Evolutionary conservation across 495 filamentous ascomycete genomes (phyloP).

Genomic region (Trypethelium eluteriae): DNA sequence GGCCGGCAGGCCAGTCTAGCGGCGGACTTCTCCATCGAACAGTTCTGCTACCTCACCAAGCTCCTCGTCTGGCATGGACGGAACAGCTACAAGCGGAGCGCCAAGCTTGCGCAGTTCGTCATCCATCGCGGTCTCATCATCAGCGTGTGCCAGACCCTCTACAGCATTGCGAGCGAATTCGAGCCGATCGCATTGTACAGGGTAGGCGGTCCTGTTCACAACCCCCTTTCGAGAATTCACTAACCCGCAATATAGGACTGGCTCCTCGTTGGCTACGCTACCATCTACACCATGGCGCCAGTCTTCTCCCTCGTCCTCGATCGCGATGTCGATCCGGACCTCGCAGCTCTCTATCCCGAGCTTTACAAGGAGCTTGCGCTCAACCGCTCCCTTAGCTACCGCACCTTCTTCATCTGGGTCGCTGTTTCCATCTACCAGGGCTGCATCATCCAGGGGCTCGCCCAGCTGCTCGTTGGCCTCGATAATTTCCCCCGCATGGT

Average conservation of each 20-base stretch:
- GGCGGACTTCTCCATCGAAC: conserved; percentile 90
- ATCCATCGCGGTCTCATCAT: conserved; percentile 97
- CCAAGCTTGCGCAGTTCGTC: conserved; percentile 95
- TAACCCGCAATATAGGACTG: conserved; percentile 54
- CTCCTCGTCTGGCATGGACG: conserved; percentile 96
- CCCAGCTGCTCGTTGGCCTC: conserved; percentile 63
- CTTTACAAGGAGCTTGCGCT: conserved; percentile 91
- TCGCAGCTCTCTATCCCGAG: conserved; percentile 93
- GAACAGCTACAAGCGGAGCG: conserved; percentile 90
- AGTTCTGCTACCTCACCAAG: conserved; percentile 94
- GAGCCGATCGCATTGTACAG: conserved; percentile 90
- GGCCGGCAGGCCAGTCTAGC: conserved; percentile 90
- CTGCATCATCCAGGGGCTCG: conserved; percentile 82
- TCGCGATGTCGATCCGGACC: conserved; percentile 83
- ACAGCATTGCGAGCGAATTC: conserved; percentile 82
- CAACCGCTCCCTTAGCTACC: conserved; percentile 76
- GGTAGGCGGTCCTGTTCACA: conserved; percentile 29
- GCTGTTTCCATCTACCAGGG: conserved; percentile 92
- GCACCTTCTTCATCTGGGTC: conserved; percentile 97
- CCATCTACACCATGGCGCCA: conserved; percentile 87
- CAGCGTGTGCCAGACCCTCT: conserved; percentile 92
- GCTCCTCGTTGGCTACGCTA: conserved; percentile 95
- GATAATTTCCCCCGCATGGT: conserved; percentile 56
- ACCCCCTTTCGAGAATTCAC: neutral
- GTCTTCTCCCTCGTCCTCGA: conserved; percentile 97